phyloP scores from a whole-genome alignment of 1,284 basidiomycete genomes.

The Calocybe gambosa region DNA sequence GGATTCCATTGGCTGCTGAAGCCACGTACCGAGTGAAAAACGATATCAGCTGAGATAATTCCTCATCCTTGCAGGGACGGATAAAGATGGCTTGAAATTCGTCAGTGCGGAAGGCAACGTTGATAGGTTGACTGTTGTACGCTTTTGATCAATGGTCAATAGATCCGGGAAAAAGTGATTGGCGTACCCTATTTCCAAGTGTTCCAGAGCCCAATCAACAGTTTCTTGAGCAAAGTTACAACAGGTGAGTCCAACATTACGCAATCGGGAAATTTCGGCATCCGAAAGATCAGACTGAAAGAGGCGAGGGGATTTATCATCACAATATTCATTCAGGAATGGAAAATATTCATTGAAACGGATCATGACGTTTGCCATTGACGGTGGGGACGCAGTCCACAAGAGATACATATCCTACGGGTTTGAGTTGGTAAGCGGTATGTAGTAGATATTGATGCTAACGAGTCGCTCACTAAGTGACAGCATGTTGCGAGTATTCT shows the following conservation, averaged over 20 bases:
- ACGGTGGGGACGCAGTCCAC: constrained; percentile 25
- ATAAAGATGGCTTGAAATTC: constrained; percentile 14
- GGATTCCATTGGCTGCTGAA: constrained; percentile 10
- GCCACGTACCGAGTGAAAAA: constrained; percentile 13
- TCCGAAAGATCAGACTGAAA: constrained; percentile 27
- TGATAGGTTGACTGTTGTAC: constrained; percentile 11
- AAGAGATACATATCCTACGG: constrained; percentile 34
- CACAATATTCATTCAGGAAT: constrained; percentile 21
- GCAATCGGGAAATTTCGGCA: constrained; percentile 22
- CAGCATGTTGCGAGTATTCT: constrained; percentile 25
- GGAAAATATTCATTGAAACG: constrained; percentile 39
- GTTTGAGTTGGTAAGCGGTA: background rate
- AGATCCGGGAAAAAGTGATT: background rate
- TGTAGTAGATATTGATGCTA: too few species aligned
- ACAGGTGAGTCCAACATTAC: constrained; percentile 19
- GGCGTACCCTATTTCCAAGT: constrained; percentile 18
- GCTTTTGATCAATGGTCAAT: background rate
- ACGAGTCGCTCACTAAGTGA: constrained; percentile 19
- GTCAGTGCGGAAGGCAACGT: constrained; percentile 13
- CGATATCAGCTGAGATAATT: constrained; percentile 12
- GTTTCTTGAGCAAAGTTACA: constrained; percentile 20
- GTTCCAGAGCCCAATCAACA: constrained; percentile 23
- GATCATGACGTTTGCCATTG: constrained; percentile 27
- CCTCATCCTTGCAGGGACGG: constrained; percentile 8
- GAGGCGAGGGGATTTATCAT: constrained; percentile 20